Percentiles rank a stretch among this genome's conserved stretches.
These are phyloP conservation scores for Phialophora expanda DNA, from an alignment of 2,329 filamentous ascomycete species.

Conservation along the genomic window DNA sequence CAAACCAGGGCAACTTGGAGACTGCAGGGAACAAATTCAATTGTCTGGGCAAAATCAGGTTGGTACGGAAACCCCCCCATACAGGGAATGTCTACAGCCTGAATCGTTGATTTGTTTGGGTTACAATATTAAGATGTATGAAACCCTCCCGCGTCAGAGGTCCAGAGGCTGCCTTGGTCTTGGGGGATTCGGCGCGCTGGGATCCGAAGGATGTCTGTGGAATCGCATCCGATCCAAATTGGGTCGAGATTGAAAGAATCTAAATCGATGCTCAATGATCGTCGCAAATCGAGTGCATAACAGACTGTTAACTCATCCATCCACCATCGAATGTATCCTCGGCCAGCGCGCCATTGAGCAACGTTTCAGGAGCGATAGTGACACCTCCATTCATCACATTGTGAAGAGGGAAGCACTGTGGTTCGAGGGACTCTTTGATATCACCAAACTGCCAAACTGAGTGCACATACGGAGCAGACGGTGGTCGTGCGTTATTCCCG, in stretches of 20 bases:
- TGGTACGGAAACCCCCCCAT: conserved; percentile 33
- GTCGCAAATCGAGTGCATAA: neutral
- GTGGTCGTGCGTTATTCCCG: neutral
- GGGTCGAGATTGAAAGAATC: neutral
- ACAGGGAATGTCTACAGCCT: conserved; percentile 28
- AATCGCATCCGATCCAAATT: no score
- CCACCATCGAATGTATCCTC: neutral
- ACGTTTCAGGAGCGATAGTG: neutral
- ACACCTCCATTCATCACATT: neutral
- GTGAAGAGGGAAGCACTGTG: neutral
- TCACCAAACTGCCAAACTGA: neutral
- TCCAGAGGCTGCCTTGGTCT: neutral
- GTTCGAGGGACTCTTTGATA: neutral
- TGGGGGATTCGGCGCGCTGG: neutral
- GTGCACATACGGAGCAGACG: neutral
- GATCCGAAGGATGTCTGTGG: neutral
- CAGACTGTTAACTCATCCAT: neutral
- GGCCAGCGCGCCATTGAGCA: no score
- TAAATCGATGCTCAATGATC: neutral
- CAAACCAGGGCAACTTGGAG: conserved; percentile 23
- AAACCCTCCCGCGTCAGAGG: neutral
- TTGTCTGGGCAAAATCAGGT: conserved; percentile 29
- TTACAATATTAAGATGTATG: neutral
- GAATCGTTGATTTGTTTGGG: conserved; percentile 22
- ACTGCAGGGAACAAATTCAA: conserved; percentile 29